Evolutionary conservation across 2,329 filamentous ascomycete genomes (phyloP).

Genomic region (Arthrobotrys sphaeroides): DNA sequence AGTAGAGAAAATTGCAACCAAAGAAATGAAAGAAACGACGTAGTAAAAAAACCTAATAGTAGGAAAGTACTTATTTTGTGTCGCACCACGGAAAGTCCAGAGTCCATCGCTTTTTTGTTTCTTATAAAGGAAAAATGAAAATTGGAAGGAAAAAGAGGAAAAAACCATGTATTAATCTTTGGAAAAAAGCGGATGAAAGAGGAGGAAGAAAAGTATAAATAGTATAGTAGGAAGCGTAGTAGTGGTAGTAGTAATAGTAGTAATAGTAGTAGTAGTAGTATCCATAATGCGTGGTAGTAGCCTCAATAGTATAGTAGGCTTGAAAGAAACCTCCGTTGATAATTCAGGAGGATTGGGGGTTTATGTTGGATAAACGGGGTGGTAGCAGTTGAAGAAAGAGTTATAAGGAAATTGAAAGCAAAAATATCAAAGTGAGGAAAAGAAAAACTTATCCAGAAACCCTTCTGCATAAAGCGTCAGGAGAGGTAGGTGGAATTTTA

Average conservation of each 20-base stretch:
- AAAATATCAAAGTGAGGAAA: slow-evolving; percentile 1
- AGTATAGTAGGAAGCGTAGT: too few species aligned
- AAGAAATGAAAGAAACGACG: slow-evolving; percentile 17
- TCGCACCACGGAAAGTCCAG: slow-evolving; percentile 28
- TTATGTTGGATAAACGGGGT: slow-evolving; percentile 44
- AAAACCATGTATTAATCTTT: slow-evolving; percentile 55
- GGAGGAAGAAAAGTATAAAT: slow-evolving; percentile 51
- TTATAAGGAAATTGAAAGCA: background rate
- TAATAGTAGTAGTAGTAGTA: background rate
- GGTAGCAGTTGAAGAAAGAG: slow-evolving; percentile 7
- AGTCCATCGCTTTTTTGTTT: slow-evolving; percentile 45
- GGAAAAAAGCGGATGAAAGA: slow-evolving; percentile 30
- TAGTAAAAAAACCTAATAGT: slow-evolving; percentile 52
- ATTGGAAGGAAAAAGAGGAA: too few species aligned
- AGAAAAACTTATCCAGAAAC: slow-evolving; percentile 7
- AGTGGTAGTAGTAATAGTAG: background rate
- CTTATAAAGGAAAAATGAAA: slow-evolving; percentile 47
- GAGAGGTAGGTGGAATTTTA: slow-evolving; percentile 14
- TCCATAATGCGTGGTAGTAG: background rate
- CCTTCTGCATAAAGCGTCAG: slow-evolving; percentile 52
- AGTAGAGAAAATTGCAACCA: slow-evolving; percentile 5
- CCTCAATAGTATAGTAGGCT: background rate
- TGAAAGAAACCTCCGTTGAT: slow-evolving; percentile 29
- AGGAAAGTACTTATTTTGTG: too few species aligned
- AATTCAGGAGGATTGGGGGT: slow-evolving; percentile 56